Percentiles rank a stretch among this genome's conserved stretches.
phyloP scores from a whole-genome alignment of 306 rosid species.

The Lotus japonicus region DNA sequence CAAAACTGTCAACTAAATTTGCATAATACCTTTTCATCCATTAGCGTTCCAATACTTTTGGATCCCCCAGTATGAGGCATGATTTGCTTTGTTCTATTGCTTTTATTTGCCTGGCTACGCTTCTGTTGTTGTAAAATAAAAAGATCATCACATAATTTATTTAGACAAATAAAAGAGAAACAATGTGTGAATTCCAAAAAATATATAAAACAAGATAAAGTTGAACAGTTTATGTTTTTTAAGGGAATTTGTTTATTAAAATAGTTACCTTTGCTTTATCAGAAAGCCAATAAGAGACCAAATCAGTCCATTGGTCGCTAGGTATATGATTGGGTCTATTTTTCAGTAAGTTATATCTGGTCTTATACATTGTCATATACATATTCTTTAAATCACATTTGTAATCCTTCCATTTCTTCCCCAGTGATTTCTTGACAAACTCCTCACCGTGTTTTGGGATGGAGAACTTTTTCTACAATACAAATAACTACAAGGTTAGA shows the following conservation, averaged over 20 bases:
- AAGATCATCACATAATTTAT: not conserved
- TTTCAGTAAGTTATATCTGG: not conserved
- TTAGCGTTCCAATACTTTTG: not conserved
- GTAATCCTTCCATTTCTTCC: not conserved
- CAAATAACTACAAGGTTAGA: not conserved
- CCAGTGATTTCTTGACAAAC: not conserved
- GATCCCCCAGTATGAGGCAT: not conserved
- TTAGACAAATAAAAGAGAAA: no score
- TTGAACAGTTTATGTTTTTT: no score
- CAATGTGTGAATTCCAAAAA: no score
- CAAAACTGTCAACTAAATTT: no score
- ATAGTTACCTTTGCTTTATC: not conserved
- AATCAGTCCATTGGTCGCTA: not conserved
- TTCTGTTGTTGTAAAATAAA: not conserved
- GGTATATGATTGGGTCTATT: not conserved
- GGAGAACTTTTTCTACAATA: not conserved
- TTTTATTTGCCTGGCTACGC: not conserved
- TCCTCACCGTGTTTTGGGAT: not conserved
- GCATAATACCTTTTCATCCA: not conserved
- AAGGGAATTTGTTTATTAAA: no score
- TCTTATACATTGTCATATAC: no score
- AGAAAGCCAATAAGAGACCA: not conserved
- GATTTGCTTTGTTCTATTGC: not conserved
- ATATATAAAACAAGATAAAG: no score
- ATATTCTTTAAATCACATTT: not conserved